Evolutionary conservation across 2,329 filamentous ascomycete species (phyloP), one percentile per base, ranked within the genome.

Genomic region (Hymenoscyphus scutula): DNA sequence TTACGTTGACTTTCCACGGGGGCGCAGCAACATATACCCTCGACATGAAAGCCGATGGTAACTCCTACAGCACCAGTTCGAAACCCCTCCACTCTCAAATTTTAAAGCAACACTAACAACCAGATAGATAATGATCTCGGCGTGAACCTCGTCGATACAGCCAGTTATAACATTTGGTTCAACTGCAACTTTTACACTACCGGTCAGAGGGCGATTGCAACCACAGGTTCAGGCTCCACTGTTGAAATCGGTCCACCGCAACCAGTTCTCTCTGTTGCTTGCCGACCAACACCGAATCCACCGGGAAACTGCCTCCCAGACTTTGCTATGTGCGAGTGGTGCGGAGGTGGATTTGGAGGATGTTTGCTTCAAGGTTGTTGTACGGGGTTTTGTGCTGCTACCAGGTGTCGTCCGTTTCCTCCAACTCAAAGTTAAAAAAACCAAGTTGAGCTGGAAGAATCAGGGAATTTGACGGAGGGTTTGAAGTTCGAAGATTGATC

Each of bases 241-340:
- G 73, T 83, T 25, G 69, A 76, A 8, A 74, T 83, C 27, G 77
- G 78, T 0, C 79, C 80, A 25, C 78, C 80, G 3, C 75, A 78
- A 69, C 76, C 77, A 3, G 74, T 83, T 58, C 70, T 70, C 5
- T 73, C 72, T 15, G 78, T 82, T 25, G 77, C 48, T 7, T 66
- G 64, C 41, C 27, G 19, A 34, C 57, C 38, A 27, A 63, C 56
- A 53, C 53, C n/a, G 30, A 73, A 66, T 81, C 80, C 71, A 65
- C 73, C 58, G 78, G 79, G 59, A 66, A 71, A 29, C 2, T 82
- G 78, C 66, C 72, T 81, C n/a, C 64, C 73, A 1, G 77, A 73
- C 5, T 79, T 77, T 58, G 70, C 77, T 74, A 62, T 23, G 59
- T 58, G 23, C 30, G 59, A 68, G 27, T 69, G 64, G 64, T 64